Evolutionary conservation across 2,329 filamentous ascomycete genomes (phyloP).

Genomic region (Cladosporium sp.): DNA sequence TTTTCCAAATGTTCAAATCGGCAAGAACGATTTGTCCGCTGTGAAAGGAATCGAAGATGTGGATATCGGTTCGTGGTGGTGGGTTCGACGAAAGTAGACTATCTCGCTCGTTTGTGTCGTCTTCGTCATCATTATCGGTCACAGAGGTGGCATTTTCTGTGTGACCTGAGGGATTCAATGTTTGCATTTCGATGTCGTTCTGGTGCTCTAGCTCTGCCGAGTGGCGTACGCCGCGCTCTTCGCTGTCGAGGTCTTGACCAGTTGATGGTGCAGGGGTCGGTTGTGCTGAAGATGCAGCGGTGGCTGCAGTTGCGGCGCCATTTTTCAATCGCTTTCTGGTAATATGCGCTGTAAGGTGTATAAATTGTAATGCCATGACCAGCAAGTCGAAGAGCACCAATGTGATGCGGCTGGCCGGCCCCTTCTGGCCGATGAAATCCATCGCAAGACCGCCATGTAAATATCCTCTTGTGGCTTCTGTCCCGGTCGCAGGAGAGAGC

Average conservation of each 20-base stretch:
- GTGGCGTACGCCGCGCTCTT: conserved; percentile 54
- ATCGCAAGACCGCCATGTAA: conserved; percentile 60
- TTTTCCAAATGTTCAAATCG: conserved; percentile 40
- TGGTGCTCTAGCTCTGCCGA: conserved; percentile 29
- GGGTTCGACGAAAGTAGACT: background rate
- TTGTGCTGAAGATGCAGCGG: background rate
- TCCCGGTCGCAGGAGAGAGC: conserved; percentile 38
- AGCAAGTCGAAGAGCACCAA: conserved; percentile 52
- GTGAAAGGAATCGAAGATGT: conserved; percentile 42
- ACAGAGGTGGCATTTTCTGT: conserved; percentile 13
- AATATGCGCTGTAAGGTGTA: conserved; percentile 53
- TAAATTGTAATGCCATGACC: conserved; percentile 52
- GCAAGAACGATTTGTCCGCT: conserved; percentile 45
- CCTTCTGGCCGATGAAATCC: conserved; percentile 61
- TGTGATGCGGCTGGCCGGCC: conserved; percentile 50
- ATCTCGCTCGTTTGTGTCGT: conserved; percentile 8
- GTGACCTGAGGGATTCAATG: conserved; percentile 25
- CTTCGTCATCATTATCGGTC: conserved; percentile 14
- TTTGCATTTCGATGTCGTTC: conserved; percentile 40
- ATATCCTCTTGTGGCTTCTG: conserved; percentile 49
- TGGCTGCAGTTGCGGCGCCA: conserved; percentile 20
- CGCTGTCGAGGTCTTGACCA: conserved; percentile 54
- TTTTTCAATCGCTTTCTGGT: conserved; percentile 49
- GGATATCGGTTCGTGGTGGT: conserved; percentile 25
- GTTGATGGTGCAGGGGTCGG: conserved; percentile 12